Base-by-base conservation (phyloP, 228 moss, liverwort and hornwort genomes). In the Sphagnum fallax region DNA sequence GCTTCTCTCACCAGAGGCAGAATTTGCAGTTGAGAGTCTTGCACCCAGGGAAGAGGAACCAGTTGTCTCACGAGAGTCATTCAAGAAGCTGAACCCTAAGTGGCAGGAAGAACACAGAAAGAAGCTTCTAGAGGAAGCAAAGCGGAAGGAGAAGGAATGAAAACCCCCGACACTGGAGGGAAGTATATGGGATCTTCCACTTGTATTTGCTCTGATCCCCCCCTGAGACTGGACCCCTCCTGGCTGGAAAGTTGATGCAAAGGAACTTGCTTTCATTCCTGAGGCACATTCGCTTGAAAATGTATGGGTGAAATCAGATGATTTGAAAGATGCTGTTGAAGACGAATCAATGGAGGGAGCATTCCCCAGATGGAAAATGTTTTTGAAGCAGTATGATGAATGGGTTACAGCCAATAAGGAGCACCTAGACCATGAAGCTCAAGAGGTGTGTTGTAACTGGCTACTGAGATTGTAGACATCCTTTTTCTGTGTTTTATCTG, bases 201-300 rank as follows among this genome's bases (percentile, higher is more conserved):
- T 87, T 8, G 87, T 92, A 63, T 92, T 90, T 65, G 84, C 83
- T 6, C 76, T 89, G 57, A 90, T 82, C 51, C 82, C 98, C 47
- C 98, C 98, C 52, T 76, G 94, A 63, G 98, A 98, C 71, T 98
- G 98, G 98, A 94, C 98, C 52, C 98, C 98, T 63, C 89, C 94
- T 60, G 92, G 90, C 48, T 98, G 98, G 98, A 85, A 90, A 67
- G 98, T 98, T 58, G 94, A 98, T 81, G 73, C 94, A 10, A 80
- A 92, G 60, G 94, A 98, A 76, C 87, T 98, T n/a, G 94, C 90
- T 50, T 94, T 71, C 67, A 93, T 98, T 73, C 90, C 94, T 15
- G 89, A 91, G 81, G 67, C 87, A 4, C 84, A 89, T 61, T 78
- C 83, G 59, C 59, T 88, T 52, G 89, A 84, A 55, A 63, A 85